These are phyloP conservation scores for Tuber microsphaerosporum DNA, from an alignment of 495 filamentous ascomycete genomes.

Conservation along the genomic window DNA sequence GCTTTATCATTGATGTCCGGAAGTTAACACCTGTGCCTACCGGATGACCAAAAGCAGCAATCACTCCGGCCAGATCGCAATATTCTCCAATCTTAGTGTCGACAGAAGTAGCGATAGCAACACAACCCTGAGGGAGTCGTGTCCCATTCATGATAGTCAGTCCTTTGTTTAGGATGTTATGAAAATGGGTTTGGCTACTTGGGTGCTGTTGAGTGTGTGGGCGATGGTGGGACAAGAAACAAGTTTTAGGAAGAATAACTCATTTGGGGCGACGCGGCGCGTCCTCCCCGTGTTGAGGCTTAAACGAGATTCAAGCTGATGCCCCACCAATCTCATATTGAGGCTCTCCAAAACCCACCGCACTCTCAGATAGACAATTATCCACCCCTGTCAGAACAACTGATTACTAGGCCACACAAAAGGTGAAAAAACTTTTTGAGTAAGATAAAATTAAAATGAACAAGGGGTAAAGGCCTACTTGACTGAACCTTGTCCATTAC, in stretches of 20 bases:
- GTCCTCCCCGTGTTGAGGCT: background rate
- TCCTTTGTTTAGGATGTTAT: background rate
- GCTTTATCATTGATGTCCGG: background rate
- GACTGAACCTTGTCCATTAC: background rate
- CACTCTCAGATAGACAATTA: background rate
- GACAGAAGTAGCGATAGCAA: background rate
- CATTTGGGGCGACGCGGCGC: background rate
- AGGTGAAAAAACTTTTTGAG: background rate
- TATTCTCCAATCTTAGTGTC: background rate
- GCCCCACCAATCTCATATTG: background rate
- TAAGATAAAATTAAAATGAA: too few species aligned
- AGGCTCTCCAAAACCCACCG: background rate
- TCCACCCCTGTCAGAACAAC: background rate
- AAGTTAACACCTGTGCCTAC: conserved; percentile 23
- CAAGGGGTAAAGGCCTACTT: background rate
- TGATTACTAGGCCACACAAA: background rate
- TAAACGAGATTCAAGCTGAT: background rate
- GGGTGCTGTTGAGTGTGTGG: background rate
- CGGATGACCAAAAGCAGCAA: conserved; percentile 22
- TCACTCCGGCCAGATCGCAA: conserved; percentile 23
- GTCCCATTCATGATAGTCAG: background rate
- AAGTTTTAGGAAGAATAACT: background rate
- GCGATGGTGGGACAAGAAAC: background rate
- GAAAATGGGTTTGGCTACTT: background rate
- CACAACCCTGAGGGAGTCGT: background rate